Evolutionary conservation across 2,329 filamentous ascomycete species (phyloP).

Genomic region (Fusarium burgessii): DNA sequence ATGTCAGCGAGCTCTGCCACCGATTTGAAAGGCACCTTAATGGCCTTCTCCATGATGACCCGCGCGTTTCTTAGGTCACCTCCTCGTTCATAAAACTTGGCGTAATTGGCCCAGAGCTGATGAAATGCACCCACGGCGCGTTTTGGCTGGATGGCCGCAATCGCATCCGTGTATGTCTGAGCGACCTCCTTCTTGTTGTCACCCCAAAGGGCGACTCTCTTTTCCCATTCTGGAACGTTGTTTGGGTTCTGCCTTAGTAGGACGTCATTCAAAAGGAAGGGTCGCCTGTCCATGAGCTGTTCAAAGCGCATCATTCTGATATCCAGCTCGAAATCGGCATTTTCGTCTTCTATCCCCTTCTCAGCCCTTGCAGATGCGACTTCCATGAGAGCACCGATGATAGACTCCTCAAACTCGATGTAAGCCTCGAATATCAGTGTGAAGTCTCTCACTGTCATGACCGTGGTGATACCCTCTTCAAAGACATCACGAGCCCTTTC

Average conservation of each 20-base stretch:
- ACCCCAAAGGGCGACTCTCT: slow-evolving; percentile 94
- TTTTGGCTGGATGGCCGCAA: slow-evolving; percentile 92
- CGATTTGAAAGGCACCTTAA: slow-evolving; percentile 97
- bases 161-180: slow-evolving; percentile 93
- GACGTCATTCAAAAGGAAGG: slow-evolving; percentile 97
- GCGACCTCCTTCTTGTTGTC: slow-evolving; percentile 92
- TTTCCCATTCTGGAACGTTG: slow-evolving; percentile 97
- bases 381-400: slow-evolving; percentile 93
- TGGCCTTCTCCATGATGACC: slow-evolving; percentile 96
- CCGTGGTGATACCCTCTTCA: slow-evolving; percentile 95
- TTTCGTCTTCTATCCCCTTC: slow-evolving; percentile 80
- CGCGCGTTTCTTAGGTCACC: slow-evolving; percentile 87
- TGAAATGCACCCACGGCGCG: slow-evolving; percentile 94
- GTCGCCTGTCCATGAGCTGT: slow-evolving; percentile 95
- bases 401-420: slow-evolving; percentile 95
- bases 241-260: slow-evolving; percentile 94
- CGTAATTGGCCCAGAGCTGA: slow-evolving; percentile 95
- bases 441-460: slow-evolving; percentile 99
- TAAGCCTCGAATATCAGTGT: slow-evolving; percentile 97
- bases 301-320: slow-evolving; percentile 98
- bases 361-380: slow-evolving; percentile 83
- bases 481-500: slow-evolving; percentile 93
- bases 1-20: slow-evolving; percentile 97
- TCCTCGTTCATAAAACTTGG: slow-evolving; percentile 93
- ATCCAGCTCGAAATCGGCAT: slow-evolving; percentile 93